Conservation (phyloP, 495 filamentous ascomycete species). For the Penicillium chermesinum region DNA sequence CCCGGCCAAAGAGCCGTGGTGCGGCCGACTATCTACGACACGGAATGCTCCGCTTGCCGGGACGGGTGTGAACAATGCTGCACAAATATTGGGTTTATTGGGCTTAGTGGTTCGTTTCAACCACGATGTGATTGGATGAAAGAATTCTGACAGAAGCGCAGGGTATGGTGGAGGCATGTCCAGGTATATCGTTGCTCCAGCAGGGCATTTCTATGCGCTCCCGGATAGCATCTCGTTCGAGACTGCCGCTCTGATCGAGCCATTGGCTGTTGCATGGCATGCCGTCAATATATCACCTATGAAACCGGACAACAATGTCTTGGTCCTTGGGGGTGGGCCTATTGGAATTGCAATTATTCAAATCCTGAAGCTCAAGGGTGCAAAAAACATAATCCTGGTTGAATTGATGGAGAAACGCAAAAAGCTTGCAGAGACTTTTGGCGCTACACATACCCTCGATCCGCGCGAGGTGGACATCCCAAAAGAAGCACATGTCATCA, state of each 20-base stretch:
- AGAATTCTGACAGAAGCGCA: neutral
- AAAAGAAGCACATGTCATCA: neutral
- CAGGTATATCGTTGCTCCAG: neutral
- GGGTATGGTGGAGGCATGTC: neutral
- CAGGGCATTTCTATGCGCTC: neutral
- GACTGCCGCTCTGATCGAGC: constrained; percentile 38
- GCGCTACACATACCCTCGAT: neutral
- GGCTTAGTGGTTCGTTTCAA: constrained; percentile 42
- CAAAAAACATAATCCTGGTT: constrained; percentile 49
- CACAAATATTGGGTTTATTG: constrained; percentile 57
- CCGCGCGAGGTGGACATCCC: neutral
- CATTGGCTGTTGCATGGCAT: constrained; percentile 62
- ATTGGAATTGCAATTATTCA: constrained; percentile 61
- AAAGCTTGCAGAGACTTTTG: neutral
- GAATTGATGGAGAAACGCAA: constrained; percentile 9
- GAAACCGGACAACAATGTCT: constrained; percentile 42
- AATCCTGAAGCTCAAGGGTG: constrained; percentile 45
- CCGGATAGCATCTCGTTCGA: constrained; percentile 16
- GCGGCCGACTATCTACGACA: constrained; percentile 58
- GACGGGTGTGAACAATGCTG: constrained; percentile 53
- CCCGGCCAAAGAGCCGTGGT: constrained; percentile 50
- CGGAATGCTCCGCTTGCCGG: constrained; percentile 48
- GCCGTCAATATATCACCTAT: constrained; percentile 52
- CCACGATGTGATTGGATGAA: neutral
- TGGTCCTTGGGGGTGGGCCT: constrained; percentile 58